Evolutionary conservation across 2,329 filamentous ascomycete species (phyloP).

Genomic region (Amauroascus niger): DNA sequence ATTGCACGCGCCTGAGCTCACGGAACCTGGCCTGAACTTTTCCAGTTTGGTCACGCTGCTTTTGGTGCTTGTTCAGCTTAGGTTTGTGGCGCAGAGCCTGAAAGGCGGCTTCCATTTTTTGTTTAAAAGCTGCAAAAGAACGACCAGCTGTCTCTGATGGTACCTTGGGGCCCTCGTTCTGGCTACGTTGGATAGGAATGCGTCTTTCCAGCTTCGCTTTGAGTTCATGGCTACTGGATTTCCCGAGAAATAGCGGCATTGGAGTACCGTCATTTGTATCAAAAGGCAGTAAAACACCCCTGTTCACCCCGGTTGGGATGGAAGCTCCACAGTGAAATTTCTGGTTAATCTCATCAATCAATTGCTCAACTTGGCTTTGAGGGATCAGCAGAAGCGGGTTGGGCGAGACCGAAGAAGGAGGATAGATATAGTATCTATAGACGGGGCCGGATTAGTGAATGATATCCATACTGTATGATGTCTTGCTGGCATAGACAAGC

Average conservation of each 20-base stretch:
- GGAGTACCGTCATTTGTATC: slow-evolving; percentile 50
- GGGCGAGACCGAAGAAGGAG: slow-evolving; percentile 38
- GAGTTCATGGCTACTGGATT: slow-evolving; percentile 40
- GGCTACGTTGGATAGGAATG: slow-evolving; percentile 25
- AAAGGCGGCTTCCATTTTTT: slow-evolving; percentile 46
- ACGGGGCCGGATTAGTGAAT: slow-evolving; percentile 13
- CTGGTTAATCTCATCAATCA: slow-evolving; percentile 56
- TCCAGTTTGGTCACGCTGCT: slow-evolving; percentile 40
- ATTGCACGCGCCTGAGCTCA: slow-evolving; percentile 55
- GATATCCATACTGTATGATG: neutral
- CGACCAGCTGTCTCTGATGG: slow-evolving; percentile 23
- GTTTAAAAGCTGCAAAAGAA: slow-evolving; percentile 41
- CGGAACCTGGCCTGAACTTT: slow-evolving; percentile 46
- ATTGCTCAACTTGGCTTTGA: slow-evolving; percentile 52
- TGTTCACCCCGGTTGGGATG: slow-evolving; percentile 48
- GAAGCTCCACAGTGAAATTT: slow-evolving; percentile 43
- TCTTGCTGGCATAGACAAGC: no score
- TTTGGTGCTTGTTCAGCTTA: slow-evolving; percentile 42
- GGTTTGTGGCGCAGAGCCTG: slow-evolving; percentile 43
- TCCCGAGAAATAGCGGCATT: slow-evolving; percentile 58
- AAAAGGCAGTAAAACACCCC: slow-evolving; percentile 55
- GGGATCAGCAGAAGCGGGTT: slow-evolving; percentile 59
- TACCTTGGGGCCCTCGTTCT: slow-evolving; percentile 21
- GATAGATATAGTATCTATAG: slow-evolving; percentile 58
- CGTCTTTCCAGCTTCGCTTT: slow-evolving; percentile 29